Conservation (phyloP, 2,329 filamentous ascomycete genomes). For the Penicillium sumatraense region DNA sequence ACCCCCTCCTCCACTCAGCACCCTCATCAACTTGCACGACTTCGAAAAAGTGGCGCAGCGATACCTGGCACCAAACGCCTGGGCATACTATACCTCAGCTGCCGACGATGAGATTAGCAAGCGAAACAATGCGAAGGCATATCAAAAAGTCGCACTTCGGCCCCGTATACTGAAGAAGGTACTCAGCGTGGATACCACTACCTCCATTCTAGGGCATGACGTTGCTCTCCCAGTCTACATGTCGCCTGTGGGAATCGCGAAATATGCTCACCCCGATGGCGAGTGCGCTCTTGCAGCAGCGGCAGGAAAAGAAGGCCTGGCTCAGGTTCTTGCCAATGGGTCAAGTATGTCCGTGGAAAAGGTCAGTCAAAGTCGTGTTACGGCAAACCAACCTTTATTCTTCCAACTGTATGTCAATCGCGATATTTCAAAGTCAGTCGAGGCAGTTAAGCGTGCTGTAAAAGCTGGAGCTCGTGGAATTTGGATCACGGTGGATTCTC, state of each 20-base stretch:
- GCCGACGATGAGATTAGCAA: conserved; percentile 57
- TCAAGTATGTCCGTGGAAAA: conserved; percentile 48
- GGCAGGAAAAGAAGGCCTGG: conserved; percentile 42
- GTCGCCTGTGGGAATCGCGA: conserved; percentile 48
- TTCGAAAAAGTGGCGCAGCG: conserved; percentile 42
- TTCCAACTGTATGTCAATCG: conserved; percentile 47
- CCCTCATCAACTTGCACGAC: conserved; percentile 43
- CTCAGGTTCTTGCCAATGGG: conserved; percentile 43
- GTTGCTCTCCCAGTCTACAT: conserved; percentile 47
- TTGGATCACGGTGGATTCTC: conserved; percentile 42
- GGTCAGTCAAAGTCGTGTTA: conserved; percentile 35
- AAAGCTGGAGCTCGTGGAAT: conserved; percentile 34
- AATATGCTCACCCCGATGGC: conserved; percentile 49
- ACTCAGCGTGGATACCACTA: conserved; percentile 40
- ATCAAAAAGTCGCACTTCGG: conserved; percentile 52
- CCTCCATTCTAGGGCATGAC: conserved; percentile 35
- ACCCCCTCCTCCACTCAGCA: conserved; percentile 34
- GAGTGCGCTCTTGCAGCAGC: conserved; percentile 49
- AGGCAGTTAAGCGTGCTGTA: conserved; percentile 30
- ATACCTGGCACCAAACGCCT: conserved; percentile 35
- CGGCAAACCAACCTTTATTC: conserved; percentile 31
- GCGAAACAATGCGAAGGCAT: conserved; percentile 47
- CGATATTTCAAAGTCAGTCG: conserved; percentile 31
- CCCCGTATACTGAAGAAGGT: conserved; percentile 52
- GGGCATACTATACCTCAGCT: conserved; percentile 54